phyloP scores from a whole-genome alignment of 805 yeast species.

The Dipodascus geniculatus region DNA sequence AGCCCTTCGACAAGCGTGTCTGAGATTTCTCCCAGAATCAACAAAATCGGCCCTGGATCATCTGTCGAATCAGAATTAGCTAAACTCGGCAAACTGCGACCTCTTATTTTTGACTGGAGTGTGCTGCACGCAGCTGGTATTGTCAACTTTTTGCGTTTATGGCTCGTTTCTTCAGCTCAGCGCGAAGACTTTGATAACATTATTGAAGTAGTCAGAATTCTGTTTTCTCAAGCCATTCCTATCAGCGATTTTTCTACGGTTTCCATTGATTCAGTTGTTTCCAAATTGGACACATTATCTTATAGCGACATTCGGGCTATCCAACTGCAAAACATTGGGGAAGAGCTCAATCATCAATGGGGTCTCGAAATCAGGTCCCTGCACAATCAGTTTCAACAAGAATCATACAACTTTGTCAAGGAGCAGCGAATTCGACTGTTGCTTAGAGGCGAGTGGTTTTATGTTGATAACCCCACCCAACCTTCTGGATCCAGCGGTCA shows the following conservation, averaged over 20 bases:
- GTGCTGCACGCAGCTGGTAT: constrained; percentile 44
- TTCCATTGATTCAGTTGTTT: constrained; percentile 34
- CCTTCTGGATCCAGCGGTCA: constrained; percentile 6
- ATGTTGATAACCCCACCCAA: constrained; percentile 39
- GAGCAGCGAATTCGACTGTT: constrained; percentile 65
- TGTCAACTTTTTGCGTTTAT: constrained; percentile 44
- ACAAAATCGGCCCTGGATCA: constrained; percentile 4
- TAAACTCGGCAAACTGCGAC: constrained; percentile 13
- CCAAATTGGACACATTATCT: constrained; percentile 30
- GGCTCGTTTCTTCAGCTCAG: constrained; percentile 53
- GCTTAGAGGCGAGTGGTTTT: constrained; percentile 75
- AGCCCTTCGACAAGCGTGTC: neutral
- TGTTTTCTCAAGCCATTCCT: constrained; percentile 20
- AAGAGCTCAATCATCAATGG: constrained; percentile 33
- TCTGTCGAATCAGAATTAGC: constrained; percentile 11
- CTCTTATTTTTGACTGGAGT: constrained; percentile 32
- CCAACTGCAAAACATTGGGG: constrained; percentile 34
- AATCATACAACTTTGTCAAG: constrained; percentile 58
- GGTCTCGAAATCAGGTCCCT: constrained; percentile 34
- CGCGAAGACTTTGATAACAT: constrained; percentile 41
- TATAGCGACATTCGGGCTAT: constrained; percentile 40
- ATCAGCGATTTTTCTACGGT: constrained; percentile 13
- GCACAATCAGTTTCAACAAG: constrained; percentile 37
- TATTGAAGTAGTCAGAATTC: constrained; percentile 32
- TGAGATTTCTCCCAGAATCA: neutral